Percentiles rank a stretch among this genome's conserved stretches.
Conservation (phyloP, 2,329 filamentous ascomycete species). For the Emmonsia crescens region DNA sequence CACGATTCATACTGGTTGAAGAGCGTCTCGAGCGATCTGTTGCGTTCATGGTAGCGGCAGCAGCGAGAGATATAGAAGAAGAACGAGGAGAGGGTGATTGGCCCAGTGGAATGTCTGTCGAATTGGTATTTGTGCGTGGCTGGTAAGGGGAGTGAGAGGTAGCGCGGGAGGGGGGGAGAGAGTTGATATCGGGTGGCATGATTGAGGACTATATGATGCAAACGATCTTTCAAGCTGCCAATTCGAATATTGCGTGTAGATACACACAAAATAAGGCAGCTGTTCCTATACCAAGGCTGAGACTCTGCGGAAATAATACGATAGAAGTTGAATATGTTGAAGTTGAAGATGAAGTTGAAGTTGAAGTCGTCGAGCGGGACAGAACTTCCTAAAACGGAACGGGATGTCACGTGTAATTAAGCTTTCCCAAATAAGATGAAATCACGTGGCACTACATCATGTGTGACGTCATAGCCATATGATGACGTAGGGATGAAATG, state of each 20-base stretch:
- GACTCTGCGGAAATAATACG: not conserved
- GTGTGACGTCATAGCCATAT: not conserved
- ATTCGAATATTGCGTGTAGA: not conserved
- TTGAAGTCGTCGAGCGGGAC: not conserved
- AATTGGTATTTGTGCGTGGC: constrained; percentile 20
- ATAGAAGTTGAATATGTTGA: not conserved
- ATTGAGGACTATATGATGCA: not conserved
- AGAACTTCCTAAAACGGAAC: not conserved
- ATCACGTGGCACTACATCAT: not conserved
- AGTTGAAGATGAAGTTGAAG: not conserved
- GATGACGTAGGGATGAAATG: not conserved
- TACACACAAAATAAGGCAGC: not conserved
- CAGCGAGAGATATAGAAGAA: constrained; percentile 60
- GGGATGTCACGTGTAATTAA: not conserved
- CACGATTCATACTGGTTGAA: constrained; percentile 25
- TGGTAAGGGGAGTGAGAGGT: constrained; percentile 29
- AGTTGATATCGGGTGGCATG: constrained; percentile 68
- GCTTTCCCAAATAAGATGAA: not conserved
- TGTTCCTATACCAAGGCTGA: not conserved
- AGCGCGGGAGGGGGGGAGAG: constrained; percentile 49
- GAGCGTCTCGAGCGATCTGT: constrained; percentile 49
- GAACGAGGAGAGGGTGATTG: constrained; percentile 53
- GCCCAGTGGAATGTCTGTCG: constrained; percentile 33
- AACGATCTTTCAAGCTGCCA: not conserved
- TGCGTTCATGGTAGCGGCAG: constrained; percentile 66